Conservation (phyloP, 208 protist species). For the Trypanosoma grayi region DNA sequence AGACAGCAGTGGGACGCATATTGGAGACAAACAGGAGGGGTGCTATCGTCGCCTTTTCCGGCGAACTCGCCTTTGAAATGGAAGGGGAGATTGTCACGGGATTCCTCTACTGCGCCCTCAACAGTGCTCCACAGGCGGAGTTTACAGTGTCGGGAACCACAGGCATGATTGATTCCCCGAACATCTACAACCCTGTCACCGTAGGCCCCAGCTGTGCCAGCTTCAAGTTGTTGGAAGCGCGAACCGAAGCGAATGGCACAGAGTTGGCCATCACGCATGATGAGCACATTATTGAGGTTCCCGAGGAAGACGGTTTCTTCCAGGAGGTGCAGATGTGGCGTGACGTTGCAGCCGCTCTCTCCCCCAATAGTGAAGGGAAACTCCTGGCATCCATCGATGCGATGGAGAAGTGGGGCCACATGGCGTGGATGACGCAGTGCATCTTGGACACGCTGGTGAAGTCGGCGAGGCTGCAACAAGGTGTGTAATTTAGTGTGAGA, state of each 20-base stretch:
- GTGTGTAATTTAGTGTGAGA: too few species aligned
- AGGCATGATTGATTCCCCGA: conserved; percentile 36
- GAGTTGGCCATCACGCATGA: conserved; percentile 24
- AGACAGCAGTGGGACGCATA: not conserved
- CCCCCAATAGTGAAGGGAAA: conserved; percentile 12
- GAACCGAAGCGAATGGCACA: conserved; percentile 6
- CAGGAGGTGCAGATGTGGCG: conserved; percentile 65
- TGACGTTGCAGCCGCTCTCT: conserved; percentile 33
- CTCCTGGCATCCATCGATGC: conserved; percentile 31
- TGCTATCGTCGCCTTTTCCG: conserved; percentile 4
- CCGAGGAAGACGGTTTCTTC: conserved; percentile 34
- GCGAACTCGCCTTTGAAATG: conserved; percentile 4
- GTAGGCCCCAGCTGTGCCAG: conserved; percentile 12
- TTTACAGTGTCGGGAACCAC: conserved; percentile 39
- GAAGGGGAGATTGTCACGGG: not conserved
- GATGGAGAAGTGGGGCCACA: conserved; percentile 40
- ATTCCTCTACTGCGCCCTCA: conserved; percentile 20
- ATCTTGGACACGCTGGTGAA: conserved; percentile 48
- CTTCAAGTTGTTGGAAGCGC: conserved; percentile 31
- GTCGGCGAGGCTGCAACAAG: too few species aligned
- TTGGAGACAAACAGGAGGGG: not conserved
- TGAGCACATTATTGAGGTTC: conserved; percentile 30
- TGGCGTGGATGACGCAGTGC: conserved; percentile 51
- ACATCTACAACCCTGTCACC: conserved; percentile 33
- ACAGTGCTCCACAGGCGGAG: conserved; percentile 25